Percentiles rank a stretch among this genome's conserved stretches.
Conservation (phyloP, 352 stramenopile species). For the Globisporangium sylvaticum region DNA sequence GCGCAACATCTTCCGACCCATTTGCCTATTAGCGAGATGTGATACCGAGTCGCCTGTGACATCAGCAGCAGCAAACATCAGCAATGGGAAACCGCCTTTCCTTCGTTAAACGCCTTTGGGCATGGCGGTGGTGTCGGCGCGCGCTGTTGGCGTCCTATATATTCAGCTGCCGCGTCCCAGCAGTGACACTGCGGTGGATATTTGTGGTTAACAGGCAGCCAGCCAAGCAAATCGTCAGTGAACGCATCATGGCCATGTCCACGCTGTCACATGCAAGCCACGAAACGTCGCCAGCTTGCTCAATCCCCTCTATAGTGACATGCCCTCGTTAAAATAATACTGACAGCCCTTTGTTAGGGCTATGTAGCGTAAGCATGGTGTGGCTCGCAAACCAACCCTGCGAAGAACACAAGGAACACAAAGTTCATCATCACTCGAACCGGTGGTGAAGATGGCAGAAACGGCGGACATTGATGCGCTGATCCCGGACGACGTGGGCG, state of each 20-base stretch:
- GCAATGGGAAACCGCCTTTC: not conserved
- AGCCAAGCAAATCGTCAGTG: not conserved
- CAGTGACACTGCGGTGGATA: not conserved
- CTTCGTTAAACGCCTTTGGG: not conserved
- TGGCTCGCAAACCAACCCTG: not conserved
- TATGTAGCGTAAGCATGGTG: not conserved
- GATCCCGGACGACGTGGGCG: slow-evolving; percentile 30
- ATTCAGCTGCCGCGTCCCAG: not conserved
- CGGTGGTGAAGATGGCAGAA: not conserved
- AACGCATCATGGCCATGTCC: not conserved
- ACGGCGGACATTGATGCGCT: slow-evolving; percentile 9
- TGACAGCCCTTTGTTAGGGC: not conserved
- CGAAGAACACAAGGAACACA: not conserved
- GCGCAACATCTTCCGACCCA: not conserved
- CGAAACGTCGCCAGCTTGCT: not conserved
- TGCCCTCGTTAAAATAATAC: not conserved
- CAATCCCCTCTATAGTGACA: not conserved
- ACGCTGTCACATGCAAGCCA: not conserved
- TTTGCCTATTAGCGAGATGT: not conserved
- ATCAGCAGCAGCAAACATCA: not conserved
- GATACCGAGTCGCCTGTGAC: not conserved
- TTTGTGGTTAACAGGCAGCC: not conserved
- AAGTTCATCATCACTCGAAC: not conserved
- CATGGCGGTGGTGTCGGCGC: not conserved
- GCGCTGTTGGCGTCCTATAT: not conserved